These are phyloP conservation scores for Neolentinus lepideus DNA, from an alignment of 1,284 basidiomycete genomes.

Conservation along the genomic window DNA sequence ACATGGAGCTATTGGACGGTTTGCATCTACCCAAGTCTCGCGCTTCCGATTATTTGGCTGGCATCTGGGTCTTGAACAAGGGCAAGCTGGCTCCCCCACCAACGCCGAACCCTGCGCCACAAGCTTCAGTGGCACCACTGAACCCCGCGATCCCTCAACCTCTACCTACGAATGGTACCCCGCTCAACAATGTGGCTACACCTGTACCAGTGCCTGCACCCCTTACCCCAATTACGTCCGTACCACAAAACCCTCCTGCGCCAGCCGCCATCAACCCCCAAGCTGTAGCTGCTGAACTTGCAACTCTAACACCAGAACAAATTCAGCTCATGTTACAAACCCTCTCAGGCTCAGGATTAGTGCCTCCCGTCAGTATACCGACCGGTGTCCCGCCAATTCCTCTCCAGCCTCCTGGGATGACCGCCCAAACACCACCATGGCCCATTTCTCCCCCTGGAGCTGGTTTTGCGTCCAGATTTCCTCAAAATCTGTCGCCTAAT, in stretches of 20 bases:
- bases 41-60: constrained; percentile 62
- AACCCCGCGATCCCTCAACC: constrained; percentile 13
- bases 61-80: constrained; percentile 77
- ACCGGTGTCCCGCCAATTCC: constrained; percentile 3
- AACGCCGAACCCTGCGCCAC: constrained; percentile 14
- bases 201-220: not conserved
- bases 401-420: constrained; percentile 7
- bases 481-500: constrained; percentile 3
- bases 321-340: constrained; percentile 48
- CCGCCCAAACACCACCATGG: constrained; percentile 13
- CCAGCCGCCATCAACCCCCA: constrained; percentile 24
- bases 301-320: constrained; percentile 54
- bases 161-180: not conserved
- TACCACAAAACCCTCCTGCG: not conserved
- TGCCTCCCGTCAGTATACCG: constrained; percentile 10
- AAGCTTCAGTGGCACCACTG: constrained; percentile 18
- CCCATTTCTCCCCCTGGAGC: constrained; percentile 4
- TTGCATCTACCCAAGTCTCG: constrained; percentile 62
- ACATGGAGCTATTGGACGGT: constrained; percentile 81
- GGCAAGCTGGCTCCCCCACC: constrained; percentile 51
- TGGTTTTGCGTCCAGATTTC: constrained; percentile 7
- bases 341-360: constrained; percentile 22
- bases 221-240: not conserved
- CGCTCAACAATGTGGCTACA: not conserved
- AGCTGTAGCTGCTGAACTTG: constrained; percentile 35